Evolutionary conservation across 164 flowering plant species (phyloP), one percentile per base, ranked within the genome.

Genomic region (Brasenia schreberi): DNA sequence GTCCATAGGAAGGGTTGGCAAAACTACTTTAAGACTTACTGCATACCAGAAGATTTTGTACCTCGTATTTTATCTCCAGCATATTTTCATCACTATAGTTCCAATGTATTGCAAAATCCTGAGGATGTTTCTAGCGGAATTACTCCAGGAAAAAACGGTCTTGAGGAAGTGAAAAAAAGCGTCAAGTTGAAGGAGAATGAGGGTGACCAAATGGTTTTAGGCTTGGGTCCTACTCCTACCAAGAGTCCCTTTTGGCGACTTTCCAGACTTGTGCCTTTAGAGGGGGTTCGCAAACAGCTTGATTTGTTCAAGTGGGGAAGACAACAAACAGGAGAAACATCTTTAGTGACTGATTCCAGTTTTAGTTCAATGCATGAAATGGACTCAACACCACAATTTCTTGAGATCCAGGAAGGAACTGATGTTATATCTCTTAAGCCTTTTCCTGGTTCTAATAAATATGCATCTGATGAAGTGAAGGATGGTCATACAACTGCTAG

Each of bases 31-130:
- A 91, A 88, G 83, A 89, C 87, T 63, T 94, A 89, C 77, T 94
- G 99, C 81, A 94, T 94, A 67, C 99, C 99, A n/a, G 99, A 94
- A 76, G 99, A 94, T 75, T 73, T 94, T 73, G 94, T 94, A 49
- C 99, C 99, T 19, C 95, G 99, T 5, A 78, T 94, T 58, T 63
- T 94, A 19, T 94, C 99, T 67, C 99, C 99, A 67, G 99, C 99
- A 69, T 94, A 94, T 78, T 94, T 94, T 82, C 93, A 91, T 78
- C 99, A 94, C 67, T 94, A 94, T 70, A 91, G 88, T 81, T 82
- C 86, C 18, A 89, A 89, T 59, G 77, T 76, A 52, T 68, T 69
- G 7, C 69, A 78, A 66, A 42, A 59, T 44, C 49, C 78, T 19
- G 73, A 63, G 68, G 86, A 77, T 60, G 69, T 19, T 70, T 81